Evolutionary conservation across 2,329 filamentous ascomycete species (phyloP).

Genomic region (Alternaria ethzedia): DNA sequence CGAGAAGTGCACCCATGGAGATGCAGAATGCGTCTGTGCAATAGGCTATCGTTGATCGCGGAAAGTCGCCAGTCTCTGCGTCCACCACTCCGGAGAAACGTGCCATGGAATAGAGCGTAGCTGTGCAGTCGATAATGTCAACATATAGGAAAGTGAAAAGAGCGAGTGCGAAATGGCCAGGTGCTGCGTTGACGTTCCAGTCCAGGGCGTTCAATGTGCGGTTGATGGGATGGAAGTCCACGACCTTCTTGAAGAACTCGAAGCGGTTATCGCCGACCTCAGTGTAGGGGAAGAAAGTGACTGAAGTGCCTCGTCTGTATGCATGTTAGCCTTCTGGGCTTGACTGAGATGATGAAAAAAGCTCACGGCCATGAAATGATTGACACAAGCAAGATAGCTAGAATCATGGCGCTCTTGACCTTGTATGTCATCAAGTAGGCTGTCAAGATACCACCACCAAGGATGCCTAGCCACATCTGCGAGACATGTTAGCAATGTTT

Average conservation of each 20-base stretch:
- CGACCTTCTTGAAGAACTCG: slow-evolving; percentile 85
- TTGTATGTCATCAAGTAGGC: slow-evolving; percentile 83
- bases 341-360: neutral
- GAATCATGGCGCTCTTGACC: slow-evolving; percentile 84
- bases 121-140: slow-evolving; percentile 86
- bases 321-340: slow-evolving; percentile 21
- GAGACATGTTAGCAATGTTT: slow-evolving; percentile 8
- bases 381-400: slow-evolving; percentile 80
- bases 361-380: slow-evolving; percentile 80
- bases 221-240: slow-evolving; percentile 77
- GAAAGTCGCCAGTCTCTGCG: slow-evolving; percentile 81
- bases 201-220: slow-evolving; percentile 73
- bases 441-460: slow-evolving; percentile 81
- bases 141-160: slow-evolving; percentile 92
- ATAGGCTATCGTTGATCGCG: slow-evolving; percentile 83
- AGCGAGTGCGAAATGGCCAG: slow-evolving; percentile 78
- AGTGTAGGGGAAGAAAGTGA: slow-evolving; percentile 82
- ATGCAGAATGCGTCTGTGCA: slow-evolving; percentile 83
- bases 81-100: slow-evolving; percentile 82
- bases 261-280: slow-evolving; percentile 71
- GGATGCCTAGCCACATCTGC: slow-evolving; percentile 83
- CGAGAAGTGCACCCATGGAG: slow-evolving; percentile 79
- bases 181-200: slow-evolving; percentile 71
- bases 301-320: slow-evolving; percentile 64
- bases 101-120: slow-evolving; percentile 88